These are phyloP conservation scores for Elsinoe ampelina DNA, from an alignment of 2,329 filamentous ascomycete species.

Conservation along the genomic window DNA sequence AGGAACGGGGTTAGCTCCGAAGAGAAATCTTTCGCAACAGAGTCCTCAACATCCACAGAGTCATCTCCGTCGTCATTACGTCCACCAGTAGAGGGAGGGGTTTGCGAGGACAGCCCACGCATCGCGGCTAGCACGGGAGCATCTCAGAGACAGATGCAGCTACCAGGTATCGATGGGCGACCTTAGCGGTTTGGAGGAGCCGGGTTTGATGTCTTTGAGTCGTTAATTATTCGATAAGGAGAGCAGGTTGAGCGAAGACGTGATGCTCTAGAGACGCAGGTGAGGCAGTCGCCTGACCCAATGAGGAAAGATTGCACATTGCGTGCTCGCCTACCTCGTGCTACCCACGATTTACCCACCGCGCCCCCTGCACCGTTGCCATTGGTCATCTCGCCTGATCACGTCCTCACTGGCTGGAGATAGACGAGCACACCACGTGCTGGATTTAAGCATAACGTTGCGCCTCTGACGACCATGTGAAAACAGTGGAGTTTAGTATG, in stretches of 20 bases:
- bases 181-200: neutral
- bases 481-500: neutral
- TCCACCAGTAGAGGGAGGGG: neutral
- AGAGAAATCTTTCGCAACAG: neutral
- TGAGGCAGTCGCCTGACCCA: conserved; percentile 5
- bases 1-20: conserved; percentile 9
- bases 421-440: conserved; percentile 3
- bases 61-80: conserved; percentile 7
- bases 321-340: neutral
- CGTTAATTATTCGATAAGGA: neutral
- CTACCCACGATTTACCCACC: neutral
- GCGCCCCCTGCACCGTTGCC: too few species aligned
- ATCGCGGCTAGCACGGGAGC: conserved; percentile 5
- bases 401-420: neutral
- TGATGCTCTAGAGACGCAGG: conserved; percentile 10
- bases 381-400: neutral
- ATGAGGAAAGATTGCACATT: neutral
- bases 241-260: neutral
- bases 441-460: neutral
- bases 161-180: neutral
- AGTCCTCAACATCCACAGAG: neutral
- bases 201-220: conserved; percentile 3
- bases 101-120: neutral
- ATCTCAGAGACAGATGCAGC: neutral
- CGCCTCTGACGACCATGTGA: neutral